These are phyloP conservation scores for Macrotyloma uniflorum DNA, from an alignment of 306 rosid species.

Conservation along the genomic window DNA sequence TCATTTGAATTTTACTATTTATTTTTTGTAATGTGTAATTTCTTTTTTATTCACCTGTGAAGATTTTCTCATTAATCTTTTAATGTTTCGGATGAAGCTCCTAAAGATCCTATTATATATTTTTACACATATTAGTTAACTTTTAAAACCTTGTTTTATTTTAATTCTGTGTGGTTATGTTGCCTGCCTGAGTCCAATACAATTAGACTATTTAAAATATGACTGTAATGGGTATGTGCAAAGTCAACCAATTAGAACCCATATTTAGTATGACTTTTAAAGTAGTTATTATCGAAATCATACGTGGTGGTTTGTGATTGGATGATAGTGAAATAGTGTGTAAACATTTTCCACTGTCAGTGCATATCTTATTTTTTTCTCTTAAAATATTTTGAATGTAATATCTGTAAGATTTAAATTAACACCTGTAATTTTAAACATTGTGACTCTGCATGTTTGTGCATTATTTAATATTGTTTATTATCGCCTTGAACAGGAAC, in stretches of 20 bases:
- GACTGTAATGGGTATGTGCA: too few relatives aligned
- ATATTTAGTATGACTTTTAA: too few relatives aligned
- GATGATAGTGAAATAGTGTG: too few relatives aligned
- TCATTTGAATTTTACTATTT: background rate
- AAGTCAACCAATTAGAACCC: too few relatives aligned
- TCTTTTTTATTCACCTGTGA: background rate
- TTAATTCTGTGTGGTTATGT: conserved; percentile 1
- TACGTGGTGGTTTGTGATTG: too few relatives aligned
- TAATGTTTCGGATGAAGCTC: background rate
- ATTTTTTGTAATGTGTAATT: background rate
- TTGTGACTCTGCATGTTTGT: conserved; percentile 24
- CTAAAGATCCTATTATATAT: background rate
- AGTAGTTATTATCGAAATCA: too few relatives aligned
- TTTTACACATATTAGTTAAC: background rate
- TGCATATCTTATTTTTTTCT: too few relatives aligned
- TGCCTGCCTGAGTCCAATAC: conserved; percentile 4
- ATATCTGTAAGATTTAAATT: background rate
- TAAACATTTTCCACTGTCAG: too few relatives aligned
- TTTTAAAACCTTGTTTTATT: conserved; percentile 25
- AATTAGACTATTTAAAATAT: background rate
- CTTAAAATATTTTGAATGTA: conserved; percentile 28
- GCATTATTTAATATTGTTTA: conserved; percentile 1
- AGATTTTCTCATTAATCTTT: conserved; percentile 8
- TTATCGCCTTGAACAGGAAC: conserved; percentile 48
- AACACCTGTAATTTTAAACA: conserved; percentile 27